A percentile compares a stretch with the other conserved stretches of the same genome.
Conservation (phyloP, 2,329 filamentous ascomycete species). For the Geosmithia putterillii region DNA sequence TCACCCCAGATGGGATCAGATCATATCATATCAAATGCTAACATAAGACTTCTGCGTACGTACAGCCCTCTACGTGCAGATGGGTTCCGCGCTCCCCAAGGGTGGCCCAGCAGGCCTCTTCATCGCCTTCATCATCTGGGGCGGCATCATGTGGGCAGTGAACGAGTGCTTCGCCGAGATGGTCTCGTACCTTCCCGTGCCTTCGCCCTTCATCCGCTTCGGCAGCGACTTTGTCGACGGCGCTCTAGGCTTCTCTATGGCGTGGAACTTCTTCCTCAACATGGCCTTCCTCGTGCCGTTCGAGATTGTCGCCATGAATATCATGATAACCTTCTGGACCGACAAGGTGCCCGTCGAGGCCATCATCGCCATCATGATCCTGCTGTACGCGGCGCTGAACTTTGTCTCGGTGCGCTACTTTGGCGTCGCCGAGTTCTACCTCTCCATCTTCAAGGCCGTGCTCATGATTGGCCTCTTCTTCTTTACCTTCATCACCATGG, state of each 20-base stretch:
- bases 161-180: constrained; percentile 27
- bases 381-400: constrained; percentile 25
- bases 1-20: not conserved
- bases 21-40: not conserved
- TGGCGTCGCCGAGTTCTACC: constrained; percentile 28
- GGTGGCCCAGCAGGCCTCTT: constrained; percentile 20
- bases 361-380: constrained; percentile 28
- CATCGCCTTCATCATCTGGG: constrained; percentile 13
- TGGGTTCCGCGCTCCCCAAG: constrained; percentile 18
- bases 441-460: constrained; percentile 35
- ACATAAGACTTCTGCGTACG: too few relatives aligned
- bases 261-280: constrained; percentile 37
- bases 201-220: constrained; percentile 31
- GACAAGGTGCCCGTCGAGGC: constrained; percentile 19
- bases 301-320: constrained; percentile 33
- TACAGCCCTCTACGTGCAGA: constrained; percentile 12
- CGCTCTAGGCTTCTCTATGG: constrained; percentile 30
- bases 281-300: constrained; percentile 32
- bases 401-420: constrained; percentile 22
- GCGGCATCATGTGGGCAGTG: constrained; percentile 11
- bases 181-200: constrained; percentile 34
- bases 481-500: constrained; percentile 43
- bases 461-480: constrained; percentile 46
- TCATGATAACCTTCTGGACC: constrained; percentile 33
- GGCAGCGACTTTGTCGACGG: constrained; percentile 33